phyloP scores from a whole-genome alignment of 345 rosid genomes.

The Populus deltoides region DNA sequence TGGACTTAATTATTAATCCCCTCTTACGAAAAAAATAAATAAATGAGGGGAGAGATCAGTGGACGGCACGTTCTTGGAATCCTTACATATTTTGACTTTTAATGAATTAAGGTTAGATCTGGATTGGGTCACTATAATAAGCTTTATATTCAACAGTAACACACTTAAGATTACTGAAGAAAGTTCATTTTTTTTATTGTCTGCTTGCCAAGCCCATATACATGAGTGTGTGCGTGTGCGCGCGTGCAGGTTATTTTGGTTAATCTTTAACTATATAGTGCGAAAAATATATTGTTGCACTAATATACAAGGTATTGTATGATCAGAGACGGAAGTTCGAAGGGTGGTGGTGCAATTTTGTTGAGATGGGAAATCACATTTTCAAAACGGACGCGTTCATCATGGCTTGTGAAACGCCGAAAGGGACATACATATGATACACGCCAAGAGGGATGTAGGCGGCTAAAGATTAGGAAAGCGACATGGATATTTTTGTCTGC shows the following conservation, averaged over 20 bases:
- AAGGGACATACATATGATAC: too few relatives aligned
- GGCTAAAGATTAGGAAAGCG: too few relatives aligned
- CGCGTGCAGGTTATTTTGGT: not conserved
- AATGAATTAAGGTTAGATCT: not conserved
- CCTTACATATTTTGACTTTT: not conserved
- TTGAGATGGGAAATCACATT: too few relatives aligned
- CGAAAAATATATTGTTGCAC: too few relatives aligned
- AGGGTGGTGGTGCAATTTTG: too few relatives aligned
- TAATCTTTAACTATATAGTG: not conserved
- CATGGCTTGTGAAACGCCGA: too few relatives aligned
- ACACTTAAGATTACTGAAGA: not conserved
- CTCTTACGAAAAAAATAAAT: not conserved
- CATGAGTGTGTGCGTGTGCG: too few relatives aligned
- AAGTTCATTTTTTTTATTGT: not conserved
- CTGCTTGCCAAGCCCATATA: not conserved
- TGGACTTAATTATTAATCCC: not conserved
- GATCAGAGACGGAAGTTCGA: too few relatives aligned
- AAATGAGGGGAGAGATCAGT: not conserved
- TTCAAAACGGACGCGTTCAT: too few relatives aligned
- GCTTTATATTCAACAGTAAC: not conserved
- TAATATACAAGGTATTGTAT: too few relatives aligned
- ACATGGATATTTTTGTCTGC: too few relatives aligned
- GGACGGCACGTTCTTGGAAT: not conserved
- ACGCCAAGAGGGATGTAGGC: too few relatives aligned
- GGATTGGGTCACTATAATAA: not conserved